phyloP scores from a whole-genome alignment of 2,329 filamentous ascomycete genomes.

The Botryotinia globosa region DNA sequence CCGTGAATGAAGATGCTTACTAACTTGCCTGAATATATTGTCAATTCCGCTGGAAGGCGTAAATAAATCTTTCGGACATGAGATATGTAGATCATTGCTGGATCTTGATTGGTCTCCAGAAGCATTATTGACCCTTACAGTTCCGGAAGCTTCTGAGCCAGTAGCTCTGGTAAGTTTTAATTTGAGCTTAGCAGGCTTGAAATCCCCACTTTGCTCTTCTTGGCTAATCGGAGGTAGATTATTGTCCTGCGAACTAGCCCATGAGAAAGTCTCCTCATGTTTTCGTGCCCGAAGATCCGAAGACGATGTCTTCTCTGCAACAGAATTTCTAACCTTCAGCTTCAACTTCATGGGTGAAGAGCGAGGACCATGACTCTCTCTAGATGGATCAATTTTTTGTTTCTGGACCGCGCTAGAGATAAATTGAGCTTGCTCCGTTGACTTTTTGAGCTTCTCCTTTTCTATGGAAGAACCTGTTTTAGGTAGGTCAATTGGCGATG shows the following conservation, averaged over 20 bases:
- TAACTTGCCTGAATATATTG: slow-evolving; percentile 36
- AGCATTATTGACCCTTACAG: slow-evolving; percentile 34
- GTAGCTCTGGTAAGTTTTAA: slow-evolving; percentile 36
- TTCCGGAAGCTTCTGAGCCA: slow-evolving; percentile 31
- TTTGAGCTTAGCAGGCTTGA: slow-evolving; percentile 33
- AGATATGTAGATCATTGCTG: slow-evolving; percentile 32
- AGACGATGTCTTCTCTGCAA: slow-evolving; percentile 24
- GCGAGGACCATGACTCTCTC: neutral
- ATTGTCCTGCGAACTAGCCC: slow-evolving; percentile 25
- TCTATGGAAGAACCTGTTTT: neutral
- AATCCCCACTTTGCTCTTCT: slow-evolving; percentile 11
- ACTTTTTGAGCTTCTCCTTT: neutral
- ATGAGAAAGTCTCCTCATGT: slow-evolving; percentile 30
- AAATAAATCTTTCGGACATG: slow-evolving; percentile 36
- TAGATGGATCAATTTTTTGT: neutral
- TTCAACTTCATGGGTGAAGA: slow-evolving; percentile 31
- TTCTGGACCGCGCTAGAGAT: neutral
- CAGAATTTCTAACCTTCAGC: slow-evolving; percentile 20
- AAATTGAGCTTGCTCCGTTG: neutral
- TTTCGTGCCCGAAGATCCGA: slow-evolving; percentile 28
- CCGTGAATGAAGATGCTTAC: slow-evolving; percentile 32
- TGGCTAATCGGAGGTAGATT: slow-evolving; percentile 16
- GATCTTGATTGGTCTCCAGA: slow-evolving; percentile 26
- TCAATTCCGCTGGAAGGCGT: slow-evolving; percentile 34
- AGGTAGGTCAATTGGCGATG: neutral